Conservation (phyloP, 768 basidiomycete genomes). For the Mycena sanguinolenta region DNA sequence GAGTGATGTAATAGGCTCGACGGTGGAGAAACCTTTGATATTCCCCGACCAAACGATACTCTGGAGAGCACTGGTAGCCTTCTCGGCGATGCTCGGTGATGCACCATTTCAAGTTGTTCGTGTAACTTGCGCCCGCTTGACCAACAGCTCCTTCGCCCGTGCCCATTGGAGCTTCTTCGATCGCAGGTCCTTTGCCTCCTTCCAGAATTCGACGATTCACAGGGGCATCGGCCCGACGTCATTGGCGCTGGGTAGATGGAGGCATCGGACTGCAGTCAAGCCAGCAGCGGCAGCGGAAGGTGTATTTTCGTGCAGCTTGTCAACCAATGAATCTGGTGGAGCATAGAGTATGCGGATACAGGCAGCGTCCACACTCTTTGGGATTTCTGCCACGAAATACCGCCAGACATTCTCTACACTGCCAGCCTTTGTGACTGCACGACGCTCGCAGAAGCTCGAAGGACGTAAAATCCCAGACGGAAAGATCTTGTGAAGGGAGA, state of each 20-base stretch:
- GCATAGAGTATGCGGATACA: no score
- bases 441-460: constrained; percentile 4
- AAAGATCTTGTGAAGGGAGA: no score
- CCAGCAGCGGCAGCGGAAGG: no score
- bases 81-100: background rate
- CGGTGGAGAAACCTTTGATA: background rate
- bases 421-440: no score
- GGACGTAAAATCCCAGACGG: constrained; percentile 7
- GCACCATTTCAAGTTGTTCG: background rate
- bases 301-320: no score
- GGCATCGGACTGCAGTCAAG: no score
- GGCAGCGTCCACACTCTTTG: no score
- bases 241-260: background rate
- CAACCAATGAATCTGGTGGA: no score
- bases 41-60: background rate
- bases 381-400: no score
- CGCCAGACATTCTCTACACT: no score
- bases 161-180: background rate
- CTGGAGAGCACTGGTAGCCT: background rate
- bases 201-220: background rate
- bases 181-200: background rate
- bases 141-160: background rate
- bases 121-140: background rate
- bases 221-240: background rate
- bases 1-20: background rate